Conservation (phyloP, 2,329 filamentous ascomycete species). For the Cladophialophora immunda region DNA sequence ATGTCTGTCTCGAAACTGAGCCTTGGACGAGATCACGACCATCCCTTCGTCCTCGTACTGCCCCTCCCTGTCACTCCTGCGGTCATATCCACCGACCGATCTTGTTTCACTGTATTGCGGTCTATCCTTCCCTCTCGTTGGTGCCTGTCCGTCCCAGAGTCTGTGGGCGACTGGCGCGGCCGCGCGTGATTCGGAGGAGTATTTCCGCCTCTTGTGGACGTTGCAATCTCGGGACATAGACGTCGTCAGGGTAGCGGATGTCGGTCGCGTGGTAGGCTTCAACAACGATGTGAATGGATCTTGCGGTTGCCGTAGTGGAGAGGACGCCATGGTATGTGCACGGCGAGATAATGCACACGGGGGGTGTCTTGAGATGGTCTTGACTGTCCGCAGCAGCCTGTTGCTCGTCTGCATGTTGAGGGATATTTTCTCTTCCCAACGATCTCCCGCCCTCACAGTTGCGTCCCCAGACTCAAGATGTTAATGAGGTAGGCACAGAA, state of each 20-base stretch:
- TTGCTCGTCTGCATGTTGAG: slow-evolving; percentile 6
- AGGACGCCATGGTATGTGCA: slow-evolving; percentile 2
- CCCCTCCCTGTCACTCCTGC: slow-evolving; percentile 4
- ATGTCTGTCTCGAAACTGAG: slow-evolving; percentile 12
- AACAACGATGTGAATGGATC: not conserved
- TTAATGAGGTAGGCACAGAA: not conserved
- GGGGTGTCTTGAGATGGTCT: slow-evolving; percentile 1
- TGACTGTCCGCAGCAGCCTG: slow-evolving; percentile 7
- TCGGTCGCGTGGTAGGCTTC: not conserved
- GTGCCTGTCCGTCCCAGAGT: not conserved
- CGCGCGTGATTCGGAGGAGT: slow-evolving; percentile 18
- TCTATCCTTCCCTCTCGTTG: not conserved
- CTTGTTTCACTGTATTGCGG: not conserved
- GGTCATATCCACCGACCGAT: not conserved
- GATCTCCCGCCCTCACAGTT: not conserved
- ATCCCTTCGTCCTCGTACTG: slow-evolving; percentile 13
- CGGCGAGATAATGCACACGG: not conserved
- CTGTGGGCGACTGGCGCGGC: not conserved
- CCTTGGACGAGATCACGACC: slow-evolving; percentile 10
- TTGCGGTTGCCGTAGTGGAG: slow-evolving; percentile 6
- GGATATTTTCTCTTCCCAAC: slow-evolving; percentile 1
- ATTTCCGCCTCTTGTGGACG: slow-evolving; percentile 26
- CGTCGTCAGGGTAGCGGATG: not conserved
- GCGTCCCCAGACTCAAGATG: not conserved
- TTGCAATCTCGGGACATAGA: slow-evolving; percentile 6